These are phyloP conservation scores for Lodderomyces beijingensis DNA, from an alignment of 1,139 yeast species.

Conservation along the genomic window DNA sequence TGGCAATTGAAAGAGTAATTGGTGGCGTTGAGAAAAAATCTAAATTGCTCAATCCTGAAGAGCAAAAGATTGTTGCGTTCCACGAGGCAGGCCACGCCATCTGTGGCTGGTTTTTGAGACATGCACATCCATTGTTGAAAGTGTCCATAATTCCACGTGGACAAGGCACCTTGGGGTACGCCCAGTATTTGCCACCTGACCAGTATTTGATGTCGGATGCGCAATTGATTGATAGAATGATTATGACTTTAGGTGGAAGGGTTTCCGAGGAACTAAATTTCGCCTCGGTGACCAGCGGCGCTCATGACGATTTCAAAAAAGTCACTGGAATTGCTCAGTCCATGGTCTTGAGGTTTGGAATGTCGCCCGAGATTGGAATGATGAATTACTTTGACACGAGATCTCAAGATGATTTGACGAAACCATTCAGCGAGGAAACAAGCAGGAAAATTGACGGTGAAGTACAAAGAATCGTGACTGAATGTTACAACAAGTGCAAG, in stretches of 20 bases:
- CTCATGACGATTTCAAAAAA: conserved; percentile 92
- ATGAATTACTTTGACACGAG: conserved; percentile 57
- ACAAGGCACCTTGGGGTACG: conserved; percentile 95
- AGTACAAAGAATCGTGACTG: conserved; percentile 73
- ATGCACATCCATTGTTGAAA: conserved; percentile 89
- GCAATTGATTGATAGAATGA: conserved; percentile 85
- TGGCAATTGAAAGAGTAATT: conserved; percentile 94
- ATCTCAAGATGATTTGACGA: conserved; percentile 65
- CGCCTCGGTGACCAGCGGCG: conserved; percentile 88
- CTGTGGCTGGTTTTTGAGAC: conserved; percentile 91
- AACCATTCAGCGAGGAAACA: conserved; percentile 89
- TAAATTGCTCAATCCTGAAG: conserved; percentile 75
- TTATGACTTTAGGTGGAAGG: conserved; percentile 96
- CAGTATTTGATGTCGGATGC: conserved; percentile 74
- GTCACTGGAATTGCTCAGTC: conserved; percentile 92
- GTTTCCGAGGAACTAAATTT: conserved; percentile 93
- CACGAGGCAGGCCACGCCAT: conserved; percentile 99
- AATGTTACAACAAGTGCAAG: conserved; percentile 70
- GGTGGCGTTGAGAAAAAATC: conserved; percentile 94
- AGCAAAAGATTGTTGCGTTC: conserved; percentile 86
- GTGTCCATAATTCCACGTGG: conserved; percentile 97
- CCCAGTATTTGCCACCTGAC: conserved; percentile 94
- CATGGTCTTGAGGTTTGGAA: conserved; percentile 90
- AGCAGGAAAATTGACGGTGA: conserved; percentile 77
- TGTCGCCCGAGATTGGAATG: conserved; percentile 83